Evolutionary conservation across 2,329 filamentous ascomycete genomes (phyloP).

Genomic region (Trichoderma gracile): DNA sequence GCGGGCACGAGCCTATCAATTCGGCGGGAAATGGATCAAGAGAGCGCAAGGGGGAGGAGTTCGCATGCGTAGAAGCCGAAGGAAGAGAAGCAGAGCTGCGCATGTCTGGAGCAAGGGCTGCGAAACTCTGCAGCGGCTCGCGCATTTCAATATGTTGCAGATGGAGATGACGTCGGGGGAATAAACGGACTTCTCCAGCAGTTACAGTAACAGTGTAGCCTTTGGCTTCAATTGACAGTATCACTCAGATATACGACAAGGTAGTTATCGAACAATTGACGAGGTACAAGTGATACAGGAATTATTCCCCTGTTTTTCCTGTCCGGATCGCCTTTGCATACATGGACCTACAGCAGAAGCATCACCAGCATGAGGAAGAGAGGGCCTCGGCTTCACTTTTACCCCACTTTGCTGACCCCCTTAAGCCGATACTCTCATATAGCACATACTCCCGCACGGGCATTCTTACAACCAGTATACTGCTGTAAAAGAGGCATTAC

Average conservation of each 20-base stretch:
- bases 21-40: not conserved
- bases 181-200: not conserved
- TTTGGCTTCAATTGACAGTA: too few relatives aligned
- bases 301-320: too few relatives aligned
- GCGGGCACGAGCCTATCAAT: not conserved
- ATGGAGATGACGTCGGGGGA: not conserved
- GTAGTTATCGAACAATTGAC: too few relatives aligned
- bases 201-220: too few relatives aligned
- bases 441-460: not conserved
- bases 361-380: too few relatives aligned
- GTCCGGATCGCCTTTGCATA: too few relatives aligned
- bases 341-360: too few relatives aligned
- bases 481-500: not conserved
- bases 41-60: not conserved
- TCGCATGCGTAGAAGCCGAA: slow-evolving; percentile 10
- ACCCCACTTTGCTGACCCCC: not conserved
- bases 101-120: not conserved
- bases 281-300: too few relatives aligned
- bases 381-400: not conserved
- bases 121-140: slow-evolving; percentile 6
- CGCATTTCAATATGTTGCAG: not conserved
- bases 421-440: not conserved
- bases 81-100: not conserved
- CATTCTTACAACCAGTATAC: not conserved
- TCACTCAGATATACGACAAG: too few relatives aligned